Evolutionary conservation across 2,329 filamentous ascomycete species (phyloP), one percentile per base, ranked within the genome.

Genomic region (Cordyceps javanica): DNA sequence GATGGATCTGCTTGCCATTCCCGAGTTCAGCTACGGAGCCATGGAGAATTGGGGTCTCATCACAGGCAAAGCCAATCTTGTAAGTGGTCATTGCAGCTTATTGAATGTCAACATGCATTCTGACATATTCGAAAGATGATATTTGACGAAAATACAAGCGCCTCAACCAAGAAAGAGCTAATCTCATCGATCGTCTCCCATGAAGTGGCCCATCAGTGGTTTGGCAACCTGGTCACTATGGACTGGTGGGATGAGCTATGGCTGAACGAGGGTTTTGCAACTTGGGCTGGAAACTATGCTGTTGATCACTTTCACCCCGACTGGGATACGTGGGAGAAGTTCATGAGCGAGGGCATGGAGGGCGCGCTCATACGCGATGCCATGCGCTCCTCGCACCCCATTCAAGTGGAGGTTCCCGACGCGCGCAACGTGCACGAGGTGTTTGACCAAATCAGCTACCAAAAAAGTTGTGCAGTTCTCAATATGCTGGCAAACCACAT

Each of bases 41-140:
- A 97, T 97, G 92, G 92, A 97, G 80, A 97, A 97, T 72, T 97
- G 93, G 93, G 93, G 93, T 69, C 78, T 97, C 55, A 86, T 97
- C 64, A 97, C 93, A 5, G 97, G 97, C 76, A 88, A 92, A 63
- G 89, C 96, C 21, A 91, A 97, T 34, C 8, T 58, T 11, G 48
- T 53, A 14, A 38, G 56, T 34, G 39, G 6, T 10, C 28, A 1
- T 26, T 69, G 7, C n/a, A 72, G 39, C 14, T 10, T 14, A 8
- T n/a, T 23, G 16, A 7, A 11, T 25, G 6, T 30, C 5, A 28
- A 26, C 13, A 16, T 26, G 5, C 14, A 34, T 14, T 36, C 55
- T 57, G 3, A 51, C 55, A 44, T 9, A 7, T 13, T 10, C 30
- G 6, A 11, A 16, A 58, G 49, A 61, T 97, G 46, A 82, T 97